A percentile compares a stretch with the other conserved stretches of the same genome.
These are phyloP conservation scores for Aureobasidium sp. DNA, from an alignment of 2,329 filamentous ascomycete genomes.

Conservation along the genomic window DNA sequence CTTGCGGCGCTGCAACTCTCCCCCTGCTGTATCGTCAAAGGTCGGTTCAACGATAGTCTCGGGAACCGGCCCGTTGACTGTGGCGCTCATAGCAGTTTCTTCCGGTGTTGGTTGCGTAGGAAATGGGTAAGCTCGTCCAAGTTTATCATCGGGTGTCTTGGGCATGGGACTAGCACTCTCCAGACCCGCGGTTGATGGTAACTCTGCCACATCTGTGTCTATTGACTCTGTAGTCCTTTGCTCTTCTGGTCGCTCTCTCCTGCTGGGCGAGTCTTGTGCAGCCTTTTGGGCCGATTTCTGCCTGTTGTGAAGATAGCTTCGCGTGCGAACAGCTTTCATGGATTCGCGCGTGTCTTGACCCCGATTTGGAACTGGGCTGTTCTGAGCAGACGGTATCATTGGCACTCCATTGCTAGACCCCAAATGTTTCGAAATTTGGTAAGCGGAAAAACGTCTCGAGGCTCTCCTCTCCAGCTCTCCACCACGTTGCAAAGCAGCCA, in stretches of 20 bases:
- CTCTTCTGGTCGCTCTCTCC: slow-evolving; percentile 33
- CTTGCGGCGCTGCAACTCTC: slow-evolving; percentile 8
- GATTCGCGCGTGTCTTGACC: slow-evolving; percentile 79
- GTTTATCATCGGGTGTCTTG: slow-evolving; percentile 61
- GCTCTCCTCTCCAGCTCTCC: slow-evolving; percentile 88
- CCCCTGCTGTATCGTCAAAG: not conserved
- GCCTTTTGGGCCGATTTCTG: slow-evolving; percentile 42
- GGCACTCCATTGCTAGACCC: slow-evolving; percentile 78
- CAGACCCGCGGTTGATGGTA: slow-evolving; percentile 22
- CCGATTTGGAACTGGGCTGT: slow-evolving; percentile 74
- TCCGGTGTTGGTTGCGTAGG: slow-evolving; percentile 14
- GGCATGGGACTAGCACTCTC: slow-evolving; percentile 33
- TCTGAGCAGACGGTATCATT: slow-evolving; percentile 70
- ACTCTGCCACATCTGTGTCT: slow-evolving; percentile 29
- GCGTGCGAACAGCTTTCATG: slow-evolving; percentile 59
- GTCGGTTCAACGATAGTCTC: slow-evolving; percentile 17
- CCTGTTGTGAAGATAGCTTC: slow-evolving; percentile 45
- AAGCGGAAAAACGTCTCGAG: slow-evolving; percentile 87
- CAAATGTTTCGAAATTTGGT: slow-evolving; percentile 92
- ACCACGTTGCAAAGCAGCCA: slow-evolving; percentile 83
- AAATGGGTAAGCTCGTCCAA: slow-evolving; percentile 26
- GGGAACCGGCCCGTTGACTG: slow-evolving; percentile 27
- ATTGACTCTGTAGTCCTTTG: slow-evolving; percentile 57
- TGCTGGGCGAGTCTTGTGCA: slow-evolving; percentile 51
- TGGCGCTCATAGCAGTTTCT: slow-evolving; percentile 19